Evolutionary conservation across 208 protist species (phyloP), one percentile per base, ranked within the genome.

Genomic region (Balamuthia mandrillaris): DNA sequence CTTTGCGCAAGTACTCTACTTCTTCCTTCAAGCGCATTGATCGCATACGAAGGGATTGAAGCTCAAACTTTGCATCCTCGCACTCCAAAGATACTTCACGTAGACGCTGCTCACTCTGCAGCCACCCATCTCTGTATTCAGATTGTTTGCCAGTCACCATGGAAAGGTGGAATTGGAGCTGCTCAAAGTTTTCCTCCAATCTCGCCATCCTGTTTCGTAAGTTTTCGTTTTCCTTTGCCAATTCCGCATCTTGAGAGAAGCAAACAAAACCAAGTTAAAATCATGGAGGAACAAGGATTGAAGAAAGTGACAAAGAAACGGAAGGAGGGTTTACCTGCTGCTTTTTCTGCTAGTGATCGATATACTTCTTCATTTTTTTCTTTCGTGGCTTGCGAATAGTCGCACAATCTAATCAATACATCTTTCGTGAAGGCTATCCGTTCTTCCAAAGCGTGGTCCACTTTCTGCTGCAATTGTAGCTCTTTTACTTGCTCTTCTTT

Each of bases 371-470:
- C 27, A 29, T 24, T 61, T 61, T 35, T 81, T 2, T 24, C 27
- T 18, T 52, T 81, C 33, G 54, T 42, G 47, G 41, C 37, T 39
- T 81, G 72, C 47, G 61, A 29, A 9, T 42, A 42, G 29, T 81
- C 72, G 18, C 72, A 81, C 1, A 81, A 12, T 24, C 49, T 18
- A 24, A 81, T 39, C n/a, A 81, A 51, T 2, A 81, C 14, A 37
- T 61, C 47, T n/a, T 31, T 35, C 29, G 72, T 81, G 47, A 81
- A 81, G 5, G 72, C 31, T 39, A 51, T 63, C 18, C 72, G 16
- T 81, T 51, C 31, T 33, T 81, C 72, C 35, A 81, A 39, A 9
- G 49, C 72, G n/a, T 29, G 72, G 2, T 81, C 72, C 16, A 61
- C 27, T 3, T 51, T 29, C 47, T 81, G 47, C 52, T 61, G 54